Conservation (phyloP, 805 yeast genomes). For the Candida anglica region DNA sequence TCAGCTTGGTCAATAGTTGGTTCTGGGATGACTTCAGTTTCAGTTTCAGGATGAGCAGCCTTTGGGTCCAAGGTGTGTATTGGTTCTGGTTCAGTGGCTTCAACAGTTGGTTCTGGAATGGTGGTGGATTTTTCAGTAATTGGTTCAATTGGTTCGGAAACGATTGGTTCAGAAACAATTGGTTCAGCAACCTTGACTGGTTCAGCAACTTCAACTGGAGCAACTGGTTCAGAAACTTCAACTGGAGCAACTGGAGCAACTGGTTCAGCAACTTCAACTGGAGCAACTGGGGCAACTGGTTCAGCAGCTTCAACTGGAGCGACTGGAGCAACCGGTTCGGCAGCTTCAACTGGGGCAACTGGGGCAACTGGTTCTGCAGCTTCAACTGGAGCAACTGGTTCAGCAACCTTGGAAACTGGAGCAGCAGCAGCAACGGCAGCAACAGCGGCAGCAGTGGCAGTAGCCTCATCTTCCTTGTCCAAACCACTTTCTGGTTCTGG, state of each 20-base stretch:
- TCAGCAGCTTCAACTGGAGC: conserved; percentile 3
- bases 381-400: neutral
- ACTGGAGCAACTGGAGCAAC: conserved; percentile 9
- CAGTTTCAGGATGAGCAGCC: conserved; percentile 7
- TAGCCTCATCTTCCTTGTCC: conserved; percentile 6
- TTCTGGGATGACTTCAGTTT: conserved; percentile 9
- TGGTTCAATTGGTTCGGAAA: conserved; percentile 1
- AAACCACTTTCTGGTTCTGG: conserved; percentile 10
- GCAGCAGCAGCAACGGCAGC: conserved; percentile 13
- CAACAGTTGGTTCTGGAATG: neutral
- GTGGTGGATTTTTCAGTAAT: neutral
- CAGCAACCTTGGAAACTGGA: conserved; percentile 17
- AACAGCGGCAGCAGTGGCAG: conserved; percentile 8
- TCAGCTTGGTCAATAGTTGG: conserved; percentile 5
- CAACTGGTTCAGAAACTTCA: conserved; percentile 8
- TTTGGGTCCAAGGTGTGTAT: conserved; percentile 16
- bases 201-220: conserved; percentile 1
- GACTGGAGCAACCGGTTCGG: conserved; percentile 1
- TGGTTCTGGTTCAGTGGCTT: neutral
- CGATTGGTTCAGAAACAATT: conserved; percentile 1
- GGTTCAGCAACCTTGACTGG: conserved; percentile 1
- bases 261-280: conserved; percentile 12
- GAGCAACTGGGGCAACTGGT: conserved; percentile 9
- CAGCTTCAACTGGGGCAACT: conserved; percentile 2
- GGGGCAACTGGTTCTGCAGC: conserved; percentile 11